A percentile compares a stretch with the other conserved stretches of the same genome.
phyloP scores from a whole-genome alignment of 2,329 filamentous ascomycete genomes.

The Penicillium sp. region DNA sequence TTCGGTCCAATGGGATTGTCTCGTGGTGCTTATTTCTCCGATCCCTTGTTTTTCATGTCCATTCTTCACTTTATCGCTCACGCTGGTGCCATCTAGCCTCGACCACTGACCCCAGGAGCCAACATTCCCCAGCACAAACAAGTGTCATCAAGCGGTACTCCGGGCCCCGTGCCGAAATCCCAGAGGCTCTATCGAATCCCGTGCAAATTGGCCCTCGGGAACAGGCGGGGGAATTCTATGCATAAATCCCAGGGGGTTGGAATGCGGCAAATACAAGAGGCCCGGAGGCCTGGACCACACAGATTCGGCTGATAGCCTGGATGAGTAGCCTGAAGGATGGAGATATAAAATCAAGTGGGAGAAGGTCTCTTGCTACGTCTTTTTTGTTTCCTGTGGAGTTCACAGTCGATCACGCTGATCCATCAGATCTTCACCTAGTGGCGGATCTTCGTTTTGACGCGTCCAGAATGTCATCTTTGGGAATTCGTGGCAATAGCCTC shows the following conservation, averaged over 20 bases:
- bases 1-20: not conserved
- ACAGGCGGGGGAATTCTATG: not conserved
- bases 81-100: not conserved
- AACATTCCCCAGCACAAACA: not conserved
- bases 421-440: conserved; percentile 5
- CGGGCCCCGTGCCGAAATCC: not conserved
- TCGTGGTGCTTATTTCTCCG: not conserved
- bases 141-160: not conserved
- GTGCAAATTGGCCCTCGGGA: not conserved
- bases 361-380: not conserved
- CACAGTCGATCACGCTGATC: conserved; percentile 9
- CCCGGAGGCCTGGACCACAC: not conserved
- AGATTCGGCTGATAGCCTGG: too few species aligned
- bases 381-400: not conserved
- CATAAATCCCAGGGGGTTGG: not conserved
- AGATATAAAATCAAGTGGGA: not conserved
- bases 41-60: not conserved
- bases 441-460: conserved; percentile 7
- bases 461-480: conserved; percentile 18
- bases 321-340: not conserved
- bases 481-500: conserved; percentile 22
- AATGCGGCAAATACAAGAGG: not conserved
- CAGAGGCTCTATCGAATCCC: not conserved
- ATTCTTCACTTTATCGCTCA: not conserved
- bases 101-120: not conserved